Evolutionary conservation across 2,329 filamentous ascomycete genomes (phyloP).

Genomic region (Aureobasidium sp.): DNA sequence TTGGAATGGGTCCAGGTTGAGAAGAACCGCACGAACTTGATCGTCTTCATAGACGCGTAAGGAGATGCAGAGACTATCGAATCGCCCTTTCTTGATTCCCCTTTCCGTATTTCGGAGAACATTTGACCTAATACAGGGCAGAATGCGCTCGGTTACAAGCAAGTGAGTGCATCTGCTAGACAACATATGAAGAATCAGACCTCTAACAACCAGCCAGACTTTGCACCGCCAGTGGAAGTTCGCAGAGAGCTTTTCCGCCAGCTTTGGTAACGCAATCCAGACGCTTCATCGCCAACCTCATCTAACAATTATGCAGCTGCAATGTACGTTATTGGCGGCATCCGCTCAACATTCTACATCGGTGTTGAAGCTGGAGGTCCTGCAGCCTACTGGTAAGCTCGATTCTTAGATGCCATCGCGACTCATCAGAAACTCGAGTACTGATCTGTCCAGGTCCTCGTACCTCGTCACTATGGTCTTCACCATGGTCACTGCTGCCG

Average conservation of each 20-base stretch:
- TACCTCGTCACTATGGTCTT: slow-evolving; percentile 52
- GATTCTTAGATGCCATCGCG: neutral
- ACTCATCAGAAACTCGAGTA: neutral
- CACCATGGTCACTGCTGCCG: slow-evolving; percentile 52
- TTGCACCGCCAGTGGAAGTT: slow-evolving; percentile 49
- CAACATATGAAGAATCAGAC: neutral
- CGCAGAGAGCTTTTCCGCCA: slow-evolving; percentile 51
- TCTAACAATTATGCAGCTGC: slow-evolving; percentile 36
- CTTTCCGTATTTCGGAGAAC: slow-evolving; percentile 5
- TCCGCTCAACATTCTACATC: slow-evolving; percentile 52
- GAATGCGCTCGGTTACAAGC: slow-evolving; percentile 47
- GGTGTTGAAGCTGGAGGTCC: slow-evolving; percentile 54
- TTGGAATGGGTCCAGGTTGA: slow-evolving; percentile 23
- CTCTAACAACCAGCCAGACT: slow-evolving; percentile 31
- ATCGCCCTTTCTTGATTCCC: slow-evolving; percentile 15
- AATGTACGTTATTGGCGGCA: slow-evolving; percentile 52
- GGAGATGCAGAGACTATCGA: slow-evolving; percentile 29
- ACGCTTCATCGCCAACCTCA: neutral
- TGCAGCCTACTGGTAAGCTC: slow-evolving; percentile 47
- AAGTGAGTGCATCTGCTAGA: slow-evolving; percentile 30
- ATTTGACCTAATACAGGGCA: slow-evolving; percentile 19
- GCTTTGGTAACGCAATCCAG: slow-evolving; percentile 38
- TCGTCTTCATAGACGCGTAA: slow-evolving; percentile 32
- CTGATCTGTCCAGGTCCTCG: slow-evolving; percentile 40
- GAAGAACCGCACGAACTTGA: slow-evolving; percentile 32